Evolutionary conservation across 2,329 filamentous ascomycete species (phyloP).

Genomic region (Diaporthe citri): DNA sequence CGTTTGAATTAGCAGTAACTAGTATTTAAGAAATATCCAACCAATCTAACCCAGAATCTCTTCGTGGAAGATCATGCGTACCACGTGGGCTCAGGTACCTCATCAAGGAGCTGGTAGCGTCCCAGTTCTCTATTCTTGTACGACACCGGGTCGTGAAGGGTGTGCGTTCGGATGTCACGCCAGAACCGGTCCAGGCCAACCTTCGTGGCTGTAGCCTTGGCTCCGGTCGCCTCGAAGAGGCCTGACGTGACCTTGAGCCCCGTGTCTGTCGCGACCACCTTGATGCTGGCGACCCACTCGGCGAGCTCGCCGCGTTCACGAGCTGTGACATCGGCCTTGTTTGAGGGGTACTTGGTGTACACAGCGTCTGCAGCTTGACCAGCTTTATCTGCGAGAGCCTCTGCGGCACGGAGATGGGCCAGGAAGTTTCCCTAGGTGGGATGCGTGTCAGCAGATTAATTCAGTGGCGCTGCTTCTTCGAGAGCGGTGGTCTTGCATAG

Average conservation of each 20-base stretch:
- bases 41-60: background rate
- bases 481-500: too few relatives aligned
- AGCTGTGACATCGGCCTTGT: constrained; percentile 60
- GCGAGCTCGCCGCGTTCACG: constrained; percentile 70
- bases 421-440: constrained; percentile 63
- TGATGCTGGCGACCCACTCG: constrained; percentile 72
- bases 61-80: constrained; percentile 60
- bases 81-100: constrained; percentile 71
- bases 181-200: constrained; percentile 75
- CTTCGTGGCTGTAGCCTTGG: constrained; percentile 68
- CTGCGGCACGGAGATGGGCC: constrained; percentile 71
- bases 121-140: constrained; percentile 76
- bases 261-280: constrained; percentile 73
- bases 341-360: constrained; percentile 56
- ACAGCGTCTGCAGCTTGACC: constrained; percentile 61
- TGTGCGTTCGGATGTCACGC: constrained; percentile 75
- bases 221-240: constrained; percentile 74
- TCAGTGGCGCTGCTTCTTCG: too few relatives aligned
- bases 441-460: background rate
- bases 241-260: constrained; percentile 69
- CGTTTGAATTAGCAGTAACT: background rate
- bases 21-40: background rate
- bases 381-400: constrained; percentile 69
- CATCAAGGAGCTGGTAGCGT: constrained; percentile 66
- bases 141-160: constrained; percentile 75